A percentile compares a stretch with the other conserved stretches of the same genome.
These are phyloP conservation scores for Spizellomyces punctatus DNA, from an alignment of 192 early-diverging fungal genomes.

Conservation along the genomic window DNA sequence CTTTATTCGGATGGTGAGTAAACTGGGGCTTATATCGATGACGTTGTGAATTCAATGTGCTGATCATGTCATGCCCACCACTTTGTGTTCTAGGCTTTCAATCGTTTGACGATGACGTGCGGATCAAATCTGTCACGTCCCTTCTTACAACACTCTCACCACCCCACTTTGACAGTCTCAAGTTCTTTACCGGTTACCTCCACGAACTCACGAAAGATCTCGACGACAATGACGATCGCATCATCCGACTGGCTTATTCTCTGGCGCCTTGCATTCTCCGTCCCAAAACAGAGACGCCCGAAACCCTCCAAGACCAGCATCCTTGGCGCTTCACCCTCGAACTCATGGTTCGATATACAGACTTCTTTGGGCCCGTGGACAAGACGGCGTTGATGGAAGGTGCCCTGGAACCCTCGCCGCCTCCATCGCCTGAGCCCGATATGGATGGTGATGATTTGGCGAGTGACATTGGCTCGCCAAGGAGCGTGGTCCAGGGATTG, in stretches of 20 bases:
- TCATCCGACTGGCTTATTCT: constrained; percentile 27
- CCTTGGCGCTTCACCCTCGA: constrained; percentile 36
- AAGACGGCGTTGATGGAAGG: constrained; percentile 13
- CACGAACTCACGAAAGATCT: constrained; percentile 16
- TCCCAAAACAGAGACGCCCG: constrained; percentile 30
- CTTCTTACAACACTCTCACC: constrained; percentile 29
- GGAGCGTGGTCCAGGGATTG: not conserved
- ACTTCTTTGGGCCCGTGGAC: constrained; percentile 28
- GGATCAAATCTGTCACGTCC: constrained; percentile 32
- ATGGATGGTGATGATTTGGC: constrained; percentile 7
- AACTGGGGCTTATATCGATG: not conserved
- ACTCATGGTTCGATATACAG: constrained; percentile 30
- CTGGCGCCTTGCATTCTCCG: constrained; percentile 40
- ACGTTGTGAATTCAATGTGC: not conserved
- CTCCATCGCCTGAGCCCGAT: constrained; percentile 28
- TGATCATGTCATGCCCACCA: constrained; percentile 4
- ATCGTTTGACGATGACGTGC: constrained; percentile 34
- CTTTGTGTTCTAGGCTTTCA: not conserved
- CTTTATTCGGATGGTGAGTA: constrained; percentile 40
- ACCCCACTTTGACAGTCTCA: constrained; percentile 39
- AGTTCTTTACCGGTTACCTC: constrained; percentile 34
- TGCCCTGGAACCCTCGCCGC: constrained; percentile 3
- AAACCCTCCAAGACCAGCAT: constrained; percentile 35
- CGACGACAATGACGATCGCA: constrained; percentile 15
- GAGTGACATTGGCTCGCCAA: not conserved